Evolutionary conservation across 257 asterid genomes (phyloP).

Genomic region (Cinchona pubescens): DNA sequence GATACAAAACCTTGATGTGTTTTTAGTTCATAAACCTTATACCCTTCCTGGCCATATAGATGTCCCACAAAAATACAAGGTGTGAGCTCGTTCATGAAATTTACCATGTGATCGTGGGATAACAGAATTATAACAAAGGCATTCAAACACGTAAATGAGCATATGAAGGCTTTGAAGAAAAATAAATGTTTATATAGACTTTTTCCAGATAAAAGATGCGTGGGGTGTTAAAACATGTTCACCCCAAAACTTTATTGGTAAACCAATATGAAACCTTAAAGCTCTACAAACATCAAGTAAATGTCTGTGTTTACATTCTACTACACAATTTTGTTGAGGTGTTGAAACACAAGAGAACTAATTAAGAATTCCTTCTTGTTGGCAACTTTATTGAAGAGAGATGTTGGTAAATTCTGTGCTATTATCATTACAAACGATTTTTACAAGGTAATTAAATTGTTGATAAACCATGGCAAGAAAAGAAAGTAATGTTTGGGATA

Average conservation of each 20-base stretch:
- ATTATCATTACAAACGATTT: too few relatives aligned
- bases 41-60: neutral
- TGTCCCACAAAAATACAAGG: neutral
- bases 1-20: neutral
- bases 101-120: neutral
- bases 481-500: neutral
- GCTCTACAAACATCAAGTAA: too few relatives aligned
- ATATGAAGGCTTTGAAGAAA: slow-evolving; percentile 4
- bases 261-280: too few relatives aligned
- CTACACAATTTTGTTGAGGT: slow-evolving; percentile 2
- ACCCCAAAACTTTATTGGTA: too few relatives aligned
- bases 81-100: neutral
- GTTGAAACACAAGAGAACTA: slow-evolving; percentile 3
- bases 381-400: too few relatives aligned
- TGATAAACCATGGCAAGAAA: neutral
- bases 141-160: neutral
- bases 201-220: neutral
- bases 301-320: too few relatives aligned
- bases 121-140: neutral
- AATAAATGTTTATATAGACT: neutral
- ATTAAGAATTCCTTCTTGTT: neutral
- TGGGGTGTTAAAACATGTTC: neutral
- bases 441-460: too few relatives aligned
- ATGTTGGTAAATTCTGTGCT: too few relatives aligned
- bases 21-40: neutral